A percentile compares a stretch with the other conserved stretches of the same genome.
Conservation (phyloP, 73 alveolate genomes). For the Breviolum minutum region DNA sequence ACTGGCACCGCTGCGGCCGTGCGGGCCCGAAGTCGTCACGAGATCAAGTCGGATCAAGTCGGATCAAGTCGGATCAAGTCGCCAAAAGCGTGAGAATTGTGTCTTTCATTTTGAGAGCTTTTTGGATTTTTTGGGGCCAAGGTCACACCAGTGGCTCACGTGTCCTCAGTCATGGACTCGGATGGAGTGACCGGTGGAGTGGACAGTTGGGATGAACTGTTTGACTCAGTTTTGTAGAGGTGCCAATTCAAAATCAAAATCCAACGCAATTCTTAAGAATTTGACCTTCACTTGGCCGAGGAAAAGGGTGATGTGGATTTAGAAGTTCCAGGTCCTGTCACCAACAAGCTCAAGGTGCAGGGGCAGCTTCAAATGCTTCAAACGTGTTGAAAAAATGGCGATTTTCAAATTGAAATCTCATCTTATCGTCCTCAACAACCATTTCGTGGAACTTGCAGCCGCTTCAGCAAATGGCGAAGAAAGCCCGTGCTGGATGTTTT, state of each 20-base stretch:
- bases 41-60: neutral
- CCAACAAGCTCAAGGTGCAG: constrained; percentile 46
- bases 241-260: too few relatives aligned
- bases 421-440: too few relatives aligned
- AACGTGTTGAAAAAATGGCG: too few relatives aligned
- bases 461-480: too few relatives aligned
- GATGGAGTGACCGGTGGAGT: too few relatives aligned
- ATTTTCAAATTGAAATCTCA: too few relatives aligned
- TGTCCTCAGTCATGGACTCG: neutral
- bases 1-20: constrained; percentile 62
- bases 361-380: neutral
- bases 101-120: neutral
- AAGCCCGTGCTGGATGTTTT: too few relatives aligned
- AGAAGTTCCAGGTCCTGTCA: constrained; percentile 70
- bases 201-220: too few relatives aligned
- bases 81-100: neutral
- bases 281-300: neutral
- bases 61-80: neutral
- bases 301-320: constrained; percentile 37
- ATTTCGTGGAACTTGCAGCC: too few relatives aligned
- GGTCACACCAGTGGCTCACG: constrained; percentile 56
- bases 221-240: too few relatives aligned
- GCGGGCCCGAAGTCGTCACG: neutral
- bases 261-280: too few relatives aligned
- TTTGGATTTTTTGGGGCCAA: neutral